Conservation (phyloP, 257 asterid species). For the Nicotiana undulata region DNA sequence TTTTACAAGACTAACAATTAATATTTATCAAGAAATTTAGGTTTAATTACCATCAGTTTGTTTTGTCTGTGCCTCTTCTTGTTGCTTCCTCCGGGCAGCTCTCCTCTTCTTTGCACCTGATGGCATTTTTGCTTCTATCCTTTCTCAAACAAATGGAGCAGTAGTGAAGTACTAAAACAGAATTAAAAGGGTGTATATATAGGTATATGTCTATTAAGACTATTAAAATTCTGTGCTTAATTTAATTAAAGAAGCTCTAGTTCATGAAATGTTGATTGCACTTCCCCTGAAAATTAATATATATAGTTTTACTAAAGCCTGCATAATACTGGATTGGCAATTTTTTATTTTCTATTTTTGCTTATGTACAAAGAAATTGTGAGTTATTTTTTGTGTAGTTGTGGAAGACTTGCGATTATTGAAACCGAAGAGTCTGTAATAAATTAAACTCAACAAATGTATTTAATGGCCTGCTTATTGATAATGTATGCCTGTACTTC, state of each 20-base stretch:
- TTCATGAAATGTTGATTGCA: not conserved
- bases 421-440: not conserved
- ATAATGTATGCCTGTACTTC: too few species aligned
- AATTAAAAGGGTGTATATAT: not conserved
- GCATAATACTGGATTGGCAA: too few species aligned
- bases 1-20: too few species aligned
- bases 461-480: too few species aligned
- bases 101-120: not conserved
- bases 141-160: not conserved
- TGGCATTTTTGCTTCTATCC: not conserved
- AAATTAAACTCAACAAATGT: too few species aligned
- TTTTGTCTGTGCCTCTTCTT: not conserved
- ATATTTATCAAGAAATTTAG: too few species aligned
- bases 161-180: not conserved
- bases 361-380: too few species aligned
- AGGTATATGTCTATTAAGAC: not conserved
- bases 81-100: not conserved
- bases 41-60: not conserved
- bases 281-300: not conserved
- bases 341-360: too few species aligned
- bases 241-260: not conserved
- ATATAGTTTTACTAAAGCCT: too few species aligned
- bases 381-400: not conserved
- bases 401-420: not conserved
- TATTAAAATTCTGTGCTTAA: not conserved